phyloP scores from a whole-genome alignment of 1,139 yeast species.

The Debaryomyces psychrophilus region DNA sequence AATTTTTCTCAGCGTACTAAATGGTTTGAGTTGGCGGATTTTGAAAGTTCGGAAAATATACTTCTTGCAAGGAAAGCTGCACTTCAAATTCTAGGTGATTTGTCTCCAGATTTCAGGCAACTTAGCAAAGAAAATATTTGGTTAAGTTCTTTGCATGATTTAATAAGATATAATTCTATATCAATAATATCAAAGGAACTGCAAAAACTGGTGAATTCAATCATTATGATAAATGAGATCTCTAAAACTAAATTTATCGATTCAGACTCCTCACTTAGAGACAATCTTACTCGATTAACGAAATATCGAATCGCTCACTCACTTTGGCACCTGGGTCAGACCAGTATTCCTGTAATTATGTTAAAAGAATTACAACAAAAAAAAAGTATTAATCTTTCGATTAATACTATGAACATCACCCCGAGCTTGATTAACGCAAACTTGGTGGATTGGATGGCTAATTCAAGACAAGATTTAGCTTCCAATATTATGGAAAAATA shows the following conservation, averaged over 20 bases:
- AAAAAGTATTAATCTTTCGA: conserved; percentile 24
- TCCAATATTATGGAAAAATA: conserved; percentile 57
- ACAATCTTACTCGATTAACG: conserved; percentile 31
- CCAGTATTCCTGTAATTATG: conserved; percentile 56
- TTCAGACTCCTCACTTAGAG: conserved; percentile 8
- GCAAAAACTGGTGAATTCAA: conserved; percentile 55
- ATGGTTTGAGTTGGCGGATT: conserved; percentile 46
- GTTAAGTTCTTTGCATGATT: conserved; percentile 40
- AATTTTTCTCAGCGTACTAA: conserved; percentile 20
- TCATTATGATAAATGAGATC: conserved; percentile 48
- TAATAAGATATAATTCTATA: conserved; percentile 42
- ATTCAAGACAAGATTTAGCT: conserved; percentile 69
- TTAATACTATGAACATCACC: conserved; percentile 27
- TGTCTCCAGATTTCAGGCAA: conserved; percentile 2
- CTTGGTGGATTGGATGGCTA: conserved; percentile 73
- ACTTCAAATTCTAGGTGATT: conserved; percentile 29
- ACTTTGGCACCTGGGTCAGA: conserved; percentile 61
- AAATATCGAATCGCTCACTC: conserved; percentile 56
- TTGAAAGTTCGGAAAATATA: conserved; percentile 42
- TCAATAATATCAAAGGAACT: conserved; percentile 37
- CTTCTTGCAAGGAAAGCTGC: conserved; percentile 42
- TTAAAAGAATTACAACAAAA: conserved; percentile 31
- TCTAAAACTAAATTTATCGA: conserved; percentile 24
- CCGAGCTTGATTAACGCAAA: conserved; percentile 43
- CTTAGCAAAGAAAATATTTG: conserved; percentile 18